Conservation (phyloP, 2,329 filamentous ascomycete species). For the Sclerotinia borealis region DNA sequence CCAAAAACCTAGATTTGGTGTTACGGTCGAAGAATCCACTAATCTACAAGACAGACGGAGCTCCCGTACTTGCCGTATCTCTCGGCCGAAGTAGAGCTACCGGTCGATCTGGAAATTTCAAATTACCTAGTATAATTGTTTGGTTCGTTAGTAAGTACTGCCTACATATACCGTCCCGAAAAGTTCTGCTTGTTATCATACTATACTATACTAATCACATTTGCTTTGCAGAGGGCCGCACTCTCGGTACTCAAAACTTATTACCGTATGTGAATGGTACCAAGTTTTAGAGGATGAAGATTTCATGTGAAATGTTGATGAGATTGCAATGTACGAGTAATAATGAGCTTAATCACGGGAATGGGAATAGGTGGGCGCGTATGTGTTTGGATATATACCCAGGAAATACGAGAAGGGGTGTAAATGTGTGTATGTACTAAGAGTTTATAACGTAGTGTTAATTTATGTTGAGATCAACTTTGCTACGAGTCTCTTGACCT, state of each 20-base stretch:
- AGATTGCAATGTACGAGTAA: background rate
- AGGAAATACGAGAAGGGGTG: background rate
- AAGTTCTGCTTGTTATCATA: background rate
- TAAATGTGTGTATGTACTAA: background rate
- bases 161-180: background rate
- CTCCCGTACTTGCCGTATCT: slow-evolving; percentile 23
- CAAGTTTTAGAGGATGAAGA: background rate
- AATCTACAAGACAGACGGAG: slow-evolving; percentile 21
- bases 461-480: background rate
- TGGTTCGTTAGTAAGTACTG: slow-evolving; percentile 25
- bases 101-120: slow-evolving; percentile 21
- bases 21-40: slow-evolving; percentile 22
- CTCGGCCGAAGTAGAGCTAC: slow-evolving; percentile 26
- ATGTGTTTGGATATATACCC: background rate
- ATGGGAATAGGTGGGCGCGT: background rate
- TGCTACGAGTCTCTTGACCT: background rate
- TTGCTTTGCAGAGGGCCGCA: background rate
- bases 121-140: slow-evolving; percentile 25
- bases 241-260: background rate
- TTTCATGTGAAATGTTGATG: background rate
- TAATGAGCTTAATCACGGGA: background rate
- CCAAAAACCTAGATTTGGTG: slow-evolving; percentile 27
- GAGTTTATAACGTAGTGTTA: background rate
- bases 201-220: background rate
- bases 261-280: background rate